Evolutionary conservation across 2,329 filamentous ascomycete genomes (phyloP), one percentile per base, ranked within the genome.

Genomic region (Phoma herbarum): DNA sequence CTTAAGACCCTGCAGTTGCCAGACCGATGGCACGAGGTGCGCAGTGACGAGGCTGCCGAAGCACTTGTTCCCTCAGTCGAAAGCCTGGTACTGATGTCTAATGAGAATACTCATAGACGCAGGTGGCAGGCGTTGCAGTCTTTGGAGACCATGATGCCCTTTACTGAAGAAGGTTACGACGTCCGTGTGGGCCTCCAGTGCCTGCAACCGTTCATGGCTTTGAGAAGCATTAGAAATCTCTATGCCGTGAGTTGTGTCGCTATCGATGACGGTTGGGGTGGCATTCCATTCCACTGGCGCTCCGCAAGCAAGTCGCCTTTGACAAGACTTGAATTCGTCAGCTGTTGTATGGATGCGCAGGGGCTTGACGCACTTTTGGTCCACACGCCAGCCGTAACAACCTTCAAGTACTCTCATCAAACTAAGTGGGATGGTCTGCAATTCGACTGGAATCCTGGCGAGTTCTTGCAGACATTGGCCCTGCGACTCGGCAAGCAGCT

Each of bases 341-440:
- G 64, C 33, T 73, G 72, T 52, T 76, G 73, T 46, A 75, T 76
- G 49, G 70, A 76, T 50, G 63, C 69, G 0, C 60, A 64, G 1
- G 74, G 67, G 3, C 57, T 76, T 1, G 64, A 67, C 0, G 54
- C 52, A 7, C 58, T 76, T 0, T 28, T 75, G 4, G 51, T 61
- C 0, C 66, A 72, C 31, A 73, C 73, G 14, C 71, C 72, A 1
- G 53, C 57, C 10, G 60, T 76, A 1, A 58, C 62, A 1, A 57
- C 68, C 2, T 74, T 76, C 61, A 69, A 62, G 14, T 76, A 76
- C 57, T 75, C 72, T 1, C 74, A 76, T 29, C 68, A 75, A 49
- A 70, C 70, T 0, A 76, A 76, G 57, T 73, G 70, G 68, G 68
- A 73, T 26, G 72, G 68, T 23, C 64, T 70, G 20, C 62, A 69